Percentiles rank a stretch among this genome's conserved stretches.
Conservation (phyloP, 768 basidiomycete species). For the Mycena crocata region DNA sequence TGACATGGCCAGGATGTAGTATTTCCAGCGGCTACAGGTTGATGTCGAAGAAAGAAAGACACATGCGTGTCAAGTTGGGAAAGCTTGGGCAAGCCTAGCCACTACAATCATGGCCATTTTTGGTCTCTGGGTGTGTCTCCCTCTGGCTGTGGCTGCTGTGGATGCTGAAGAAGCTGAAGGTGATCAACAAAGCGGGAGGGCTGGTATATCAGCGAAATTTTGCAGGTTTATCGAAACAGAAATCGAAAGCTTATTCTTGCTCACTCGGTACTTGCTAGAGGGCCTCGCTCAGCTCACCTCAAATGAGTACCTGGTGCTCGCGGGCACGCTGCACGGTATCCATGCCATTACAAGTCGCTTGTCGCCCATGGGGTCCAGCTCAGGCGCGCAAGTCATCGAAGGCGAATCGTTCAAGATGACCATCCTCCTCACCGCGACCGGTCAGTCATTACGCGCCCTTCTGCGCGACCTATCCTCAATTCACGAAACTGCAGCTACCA, state of each 20-base stretch:
- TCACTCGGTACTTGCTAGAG: constrained; percentile 62
- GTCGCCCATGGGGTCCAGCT: constrained; percentile 84
- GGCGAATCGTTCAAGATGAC: constrained; percentile 96
- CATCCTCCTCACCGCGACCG: constrained; percentile 90
- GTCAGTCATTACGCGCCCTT: constrained; percentile 53
- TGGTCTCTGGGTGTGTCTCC: constrained; percentile 79
- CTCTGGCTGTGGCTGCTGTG: constrained; percentile 1
- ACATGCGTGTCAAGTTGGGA: too few relatives aligned
- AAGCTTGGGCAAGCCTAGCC: constrained; percentile 12
- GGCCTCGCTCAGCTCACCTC: constrained; percentile 92
- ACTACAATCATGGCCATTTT: constrained; percentile 74
- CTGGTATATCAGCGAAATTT: constrained; percentile 94
- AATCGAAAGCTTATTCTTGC: background rate
- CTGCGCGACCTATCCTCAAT: background rate
- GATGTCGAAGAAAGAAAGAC: too few relatives aligned
- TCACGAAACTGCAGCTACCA: constrained; percentile 83
- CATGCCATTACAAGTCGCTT: constrained; percentile 97
- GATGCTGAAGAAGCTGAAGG: constrained; percentile 55
- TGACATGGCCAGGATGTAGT: constrained; percentile 12
- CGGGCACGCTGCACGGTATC: constrained; percentile 96
- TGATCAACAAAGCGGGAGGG: constrained; percentile 99
- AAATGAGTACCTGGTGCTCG: constrained; percentile 95
- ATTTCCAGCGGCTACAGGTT: too few relatives aligned
- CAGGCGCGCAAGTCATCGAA: constrained; percentile 95
- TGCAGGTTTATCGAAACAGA: constrained; percentile 66